Base-by-base conservation (phyloP, 2,329 filamentous ascomycete genomes). In the Alternaria ventricosa region DNA sequence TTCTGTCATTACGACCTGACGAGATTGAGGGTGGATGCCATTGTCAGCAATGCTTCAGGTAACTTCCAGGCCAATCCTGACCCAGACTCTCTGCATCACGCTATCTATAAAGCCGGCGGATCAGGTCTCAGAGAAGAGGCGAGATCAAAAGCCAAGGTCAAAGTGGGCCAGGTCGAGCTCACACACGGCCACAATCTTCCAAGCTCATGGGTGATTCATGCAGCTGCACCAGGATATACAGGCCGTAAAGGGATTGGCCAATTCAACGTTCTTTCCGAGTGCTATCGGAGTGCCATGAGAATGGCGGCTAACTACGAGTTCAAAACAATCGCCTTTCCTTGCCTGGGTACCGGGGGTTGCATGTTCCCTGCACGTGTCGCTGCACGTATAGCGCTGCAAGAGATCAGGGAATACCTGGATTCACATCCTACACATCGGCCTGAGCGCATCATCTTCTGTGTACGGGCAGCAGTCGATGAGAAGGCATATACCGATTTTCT, bases 261-360 rank as follows among this genome's bases (percentile, higher is more conserved):
- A 30, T 73, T 75, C 57, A 74, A 75, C 22, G 43, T 71, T 12
- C 72, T 80, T 13, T 71, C 71, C 2, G 71, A 73, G 25, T 78
- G 77, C 63, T 80, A 80, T 55, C 71, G 71, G 8, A 72, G 60
- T 55, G 66, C 65, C 15, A 64, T 80, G 13, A 67, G 61, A 25
- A 57, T 70, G 15, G 77, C 76, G 5, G 60, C 64, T 8, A 55
- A 65, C 3, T 51, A 70, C 13, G 57, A 64, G 2, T 51, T 79
- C 45, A 75, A 73, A 36, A 77, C 71, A 1, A 63, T 80, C 12
- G 78, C 76, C 0, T 79, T 80, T 59, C 78, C 78, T 22, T 75
- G 73, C 46, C 45, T 80, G 3, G 75, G 71, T 15, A 68, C 72
- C 10, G 77, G 78, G 11, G 76, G 76, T 6, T 70, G 69, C 41